Conservation (phyloP, 805 yeast species). For the Yarrowia phangngaensis region DNA sequence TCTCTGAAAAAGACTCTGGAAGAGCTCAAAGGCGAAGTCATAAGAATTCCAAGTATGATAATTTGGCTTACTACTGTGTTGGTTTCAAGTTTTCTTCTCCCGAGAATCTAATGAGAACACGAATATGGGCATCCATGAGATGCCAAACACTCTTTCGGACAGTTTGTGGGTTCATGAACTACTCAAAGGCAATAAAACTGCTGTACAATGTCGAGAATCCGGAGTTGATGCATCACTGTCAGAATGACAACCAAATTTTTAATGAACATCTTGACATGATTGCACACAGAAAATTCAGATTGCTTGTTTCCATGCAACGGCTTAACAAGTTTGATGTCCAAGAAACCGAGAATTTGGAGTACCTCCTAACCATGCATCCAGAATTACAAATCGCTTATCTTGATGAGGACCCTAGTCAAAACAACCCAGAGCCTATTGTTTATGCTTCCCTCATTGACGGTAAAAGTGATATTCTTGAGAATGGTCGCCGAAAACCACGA, state of each 20-base stretch:
- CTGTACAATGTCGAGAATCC: conserved; percentile 57
- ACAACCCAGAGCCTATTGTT: conserved; percentile 40
- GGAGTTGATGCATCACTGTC: conserved; percentile 27
- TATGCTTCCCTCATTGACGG: conserved; percentile 70
- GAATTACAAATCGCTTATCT: conserved; percentile 53
- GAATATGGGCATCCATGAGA: conserved; percentile 83
- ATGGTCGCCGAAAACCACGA: conserved; percentile 57
- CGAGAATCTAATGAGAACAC: conserved; percentile 61
- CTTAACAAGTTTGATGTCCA: conserved; percentile 68
- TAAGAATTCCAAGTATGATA: conserved; percentile 44
- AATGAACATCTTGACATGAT: conserved; percentile 44
- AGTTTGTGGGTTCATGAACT: conserved; percentile 78
- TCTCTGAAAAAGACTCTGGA: conserved; percentile 6
- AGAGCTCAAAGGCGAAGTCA: conserved; percentile 8
- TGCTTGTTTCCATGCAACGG: conserved; percentile 83
- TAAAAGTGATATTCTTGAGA: conserved; percentile 55
- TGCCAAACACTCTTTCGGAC: conserved; percentile 83
- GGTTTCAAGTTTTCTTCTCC: conserved; percentile 65
- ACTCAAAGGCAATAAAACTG: conserved; percentile 65
- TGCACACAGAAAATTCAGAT: conserved; percentile 80
- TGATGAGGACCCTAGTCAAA: conserved; percentile 27
- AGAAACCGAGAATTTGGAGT: conserved; percentile 77
- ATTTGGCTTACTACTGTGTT: conserved; percentile 57
- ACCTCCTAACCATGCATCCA: conserved; percentile 78
- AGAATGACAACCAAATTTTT: conserved; percentile 22